phyloP scores from a whole-genome alignment of 1,139 yeast species.

The Suhomyces yuchorum region DNA sequence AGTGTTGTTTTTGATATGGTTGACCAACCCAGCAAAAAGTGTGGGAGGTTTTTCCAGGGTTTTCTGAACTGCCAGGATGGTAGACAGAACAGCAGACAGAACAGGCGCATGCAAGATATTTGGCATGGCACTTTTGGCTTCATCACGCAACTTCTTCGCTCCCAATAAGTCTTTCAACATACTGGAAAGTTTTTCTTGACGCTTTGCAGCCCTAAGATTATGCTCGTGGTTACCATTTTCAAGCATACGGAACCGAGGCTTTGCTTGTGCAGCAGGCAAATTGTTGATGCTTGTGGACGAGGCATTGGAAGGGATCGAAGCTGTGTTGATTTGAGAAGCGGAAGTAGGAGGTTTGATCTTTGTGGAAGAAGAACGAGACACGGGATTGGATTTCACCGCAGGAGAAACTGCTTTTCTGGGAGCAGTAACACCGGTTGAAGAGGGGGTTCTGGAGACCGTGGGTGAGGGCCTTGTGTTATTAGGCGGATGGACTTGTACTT shows the following conservation, averaged over 20 bases:
- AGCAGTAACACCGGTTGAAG: slow-evolving; percentile 13
- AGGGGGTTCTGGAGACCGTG: slow-evolving; percentile 22
- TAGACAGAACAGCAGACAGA: slow-evolving; percentile 14
- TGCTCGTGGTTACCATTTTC: slow-evolving; percentile 82
- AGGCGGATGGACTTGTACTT: slow-evolving; percentile 12
- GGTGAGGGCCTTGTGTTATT: slow-evolving; percentile 13
- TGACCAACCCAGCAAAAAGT: slow-evolving; percentile 78
- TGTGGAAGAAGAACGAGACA: slow-evolving; percentile 17
- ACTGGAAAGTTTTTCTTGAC: slow-evolving; percentile 85
- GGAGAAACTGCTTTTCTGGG: slow-evolving; percentile 12
- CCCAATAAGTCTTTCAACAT: slow-evolving; percentile 88
- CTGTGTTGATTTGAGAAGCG: not conserved
- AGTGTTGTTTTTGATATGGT: slow-evolving; percentile 53
- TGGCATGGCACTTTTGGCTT: slow-evolving; percentile 85
- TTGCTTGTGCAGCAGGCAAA: slow-evolving; percentile 8
- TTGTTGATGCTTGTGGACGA: slow-evolving; percentile 16
- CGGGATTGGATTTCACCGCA: slow-evolving; percentile 14
- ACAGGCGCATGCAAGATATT: slow-evolving; percentile 39
- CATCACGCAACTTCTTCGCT: slow-evolving; percentile 76
- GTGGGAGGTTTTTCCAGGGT: slow-evolving; percentile 61
- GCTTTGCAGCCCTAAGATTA: slow-evolving; percentile 68
- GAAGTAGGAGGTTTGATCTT: slow-evolving; percentile 10
- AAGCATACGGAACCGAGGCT: slow-evolving; percentile 53
- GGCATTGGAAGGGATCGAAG: slow-evolving; percentile 5
- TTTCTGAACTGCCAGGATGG: slow-evolving; percentile 13